Evolutionary conservation across 306 rosid species (phyloP).

Genomic region (Quercus wislizeni): DNA sequence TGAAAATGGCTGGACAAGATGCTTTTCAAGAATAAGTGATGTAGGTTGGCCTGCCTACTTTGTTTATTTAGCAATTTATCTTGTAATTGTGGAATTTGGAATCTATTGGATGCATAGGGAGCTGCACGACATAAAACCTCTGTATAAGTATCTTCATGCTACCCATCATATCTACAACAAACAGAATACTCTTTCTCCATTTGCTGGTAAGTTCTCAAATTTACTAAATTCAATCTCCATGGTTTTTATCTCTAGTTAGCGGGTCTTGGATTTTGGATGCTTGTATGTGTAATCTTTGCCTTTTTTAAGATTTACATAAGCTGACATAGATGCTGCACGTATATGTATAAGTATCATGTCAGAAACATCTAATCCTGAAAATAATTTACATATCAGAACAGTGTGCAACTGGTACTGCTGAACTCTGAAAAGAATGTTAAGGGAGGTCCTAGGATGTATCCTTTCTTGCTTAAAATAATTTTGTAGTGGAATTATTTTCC

Average conservation of each 20-base stretch:
- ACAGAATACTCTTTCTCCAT: conserved; percentile 93
- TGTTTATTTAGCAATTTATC: conserved; percentile 50
- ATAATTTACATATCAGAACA: neutral
- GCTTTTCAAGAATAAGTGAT: conserved; percentile 62
- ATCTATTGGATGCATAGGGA: conserved; percentile 94
- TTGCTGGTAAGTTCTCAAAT: conserved; percentile 68
- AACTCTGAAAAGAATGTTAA: too few species aligned
- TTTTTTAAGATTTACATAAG: neutral
- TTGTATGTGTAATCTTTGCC: neutral
- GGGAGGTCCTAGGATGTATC: neutral
- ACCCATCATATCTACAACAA: conserved; percentile 92
- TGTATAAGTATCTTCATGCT: conserved; percentile 85
- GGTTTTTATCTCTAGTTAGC: neutral
- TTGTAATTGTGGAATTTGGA: conserved; percentile 72
- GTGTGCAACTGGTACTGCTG: too few species aligned
- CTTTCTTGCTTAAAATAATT: neutral
- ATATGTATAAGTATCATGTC: neutral
- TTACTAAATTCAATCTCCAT: conserved; percentile 9
- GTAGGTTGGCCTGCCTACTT: conserved; percentile 58
- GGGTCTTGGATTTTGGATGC: neutral
- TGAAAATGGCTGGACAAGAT: conserved; percentile 78
- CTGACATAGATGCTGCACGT: neutral
- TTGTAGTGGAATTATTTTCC: neutral
- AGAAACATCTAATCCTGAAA: neutral
- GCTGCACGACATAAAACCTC: conserved; percentile 92